Evolutionary conservation across 805 yeast genomes (phyloP), one percentile per base, ranked within the genome.

Genomic region (Saccharomycodes ludwigii): DNA sequence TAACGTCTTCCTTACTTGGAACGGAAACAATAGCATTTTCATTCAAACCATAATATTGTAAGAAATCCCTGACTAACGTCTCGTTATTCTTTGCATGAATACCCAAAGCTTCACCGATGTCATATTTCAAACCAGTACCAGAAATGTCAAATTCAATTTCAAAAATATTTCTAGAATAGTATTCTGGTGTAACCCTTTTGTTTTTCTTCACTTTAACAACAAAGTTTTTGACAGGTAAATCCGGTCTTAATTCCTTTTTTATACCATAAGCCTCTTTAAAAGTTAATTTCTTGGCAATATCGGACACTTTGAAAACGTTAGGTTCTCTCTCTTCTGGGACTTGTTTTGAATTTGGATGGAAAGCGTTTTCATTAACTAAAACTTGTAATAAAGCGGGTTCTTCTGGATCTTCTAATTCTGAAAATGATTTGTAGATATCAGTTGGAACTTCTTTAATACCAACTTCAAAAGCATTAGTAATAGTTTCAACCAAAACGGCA

Each of bases 51-150:
- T 85, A 88, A 49, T 63, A 66, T 14, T 63, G 46, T 44, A 88
- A 66, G 58, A 88, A 88, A 41, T 67, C 66, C 27, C 64, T 69
- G 32, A 86, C 95, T 23, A 63, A 68, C 12, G 60, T 67, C 24
- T 65, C 53, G 44, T 73, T 68, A 62, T 88, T 88, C 50, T 88
- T 76, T 30, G 94, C 95, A 48, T 88, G 96, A 38, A 88, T 72
- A 49, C 97, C 97, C 38, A 88, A 71, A 14, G 97, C 95, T 65
- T 88, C 97, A 54, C 97, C 97, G 50, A 88, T 84, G 41, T 77
- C 91, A 54, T 88, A 88, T 30, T 73, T 82, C 51, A 88, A 65
- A 17, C 94, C 95, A 22, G 96, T 85, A 32, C 93, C 94, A 28
- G 85, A 59, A 50, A 77, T 71, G 53, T 88, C 97, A 44, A 88